Conservation (phyloP, 2,329 filamentous ascomycete species). For the Trichoderma arundinaceum region DNA sequence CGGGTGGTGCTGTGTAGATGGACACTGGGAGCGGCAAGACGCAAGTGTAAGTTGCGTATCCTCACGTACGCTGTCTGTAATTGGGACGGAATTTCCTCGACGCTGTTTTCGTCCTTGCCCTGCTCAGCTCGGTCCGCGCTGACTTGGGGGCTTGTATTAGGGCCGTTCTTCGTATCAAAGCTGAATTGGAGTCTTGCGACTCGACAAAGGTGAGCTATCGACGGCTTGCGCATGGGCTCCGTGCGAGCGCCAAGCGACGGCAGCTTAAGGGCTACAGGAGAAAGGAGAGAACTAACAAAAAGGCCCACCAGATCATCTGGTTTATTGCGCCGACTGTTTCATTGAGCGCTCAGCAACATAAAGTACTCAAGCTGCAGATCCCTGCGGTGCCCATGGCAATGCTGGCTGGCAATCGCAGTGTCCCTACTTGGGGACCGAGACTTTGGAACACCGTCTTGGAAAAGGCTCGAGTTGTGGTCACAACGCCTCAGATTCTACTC, state of each 20-base stretch:
- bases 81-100: neutral
- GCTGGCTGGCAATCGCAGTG: slow-evolving; percentile 69
- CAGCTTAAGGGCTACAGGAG: neutral
- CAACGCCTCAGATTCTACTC: slow-evolving; percentile 74
- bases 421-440: slow-evolving; percentile 73
- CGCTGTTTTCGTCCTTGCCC: neutral
- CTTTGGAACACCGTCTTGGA: slow-evolving; percentile 71
- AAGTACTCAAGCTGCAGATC: slow-evolving; percentile 65
- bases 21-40: slow-evolving; percentile 82
- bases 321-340: slow-evolving; percentile 74
- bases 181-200: slow-evolving; percentile 62
- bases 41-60: slow-evolving; percentile 63
- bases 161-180: slow-evolving; percentile 69
- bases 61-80: neutral
- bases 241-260: too few species aligned
- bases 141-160: slow-evolving; percentile 48
- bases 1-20: slow-evolving; percentile 61
- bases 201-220: slow-evolving; percentile 57
- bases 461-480: slow-evolving; percentile 74
- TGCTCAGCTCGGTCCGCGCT: neutral
- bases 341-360: slow-evolving; percentile 69
- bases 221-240: neutral
- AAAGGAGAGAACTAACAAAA: neutral
- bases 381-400: slow-evolving; percentile 63
- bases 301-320: slow-evolving; percentile 63